Evolutionary conservation across 192 early-diverging fungal genomes (phyloP), one percentile per base, ranked within the genome.

Genomic region (Backusella psychrophila): DNA sequence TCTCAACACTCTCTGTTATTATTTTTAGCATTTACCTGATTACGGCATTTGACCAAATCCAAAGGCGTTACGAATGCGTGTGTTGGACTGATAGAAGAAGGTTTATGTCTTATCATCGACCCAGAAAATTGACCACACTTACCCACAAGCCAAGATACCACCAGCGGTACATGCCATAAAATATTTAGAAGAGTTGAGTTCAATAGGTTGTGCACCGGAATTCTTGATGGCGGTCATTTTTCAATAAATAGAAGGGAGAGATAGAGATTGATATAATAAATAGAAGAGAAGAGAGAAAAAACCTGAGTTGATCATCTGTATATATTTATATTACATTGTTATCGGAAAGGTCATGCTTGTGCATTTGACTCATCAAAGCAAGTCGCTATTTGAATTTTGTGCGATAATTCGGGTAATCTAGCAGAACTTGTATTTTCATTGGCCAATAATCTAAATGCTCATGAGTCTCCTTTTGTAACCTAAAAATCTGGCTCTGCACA

Each of bases 41-140:
- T 69, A 66, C 84, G 79, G 66, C 82, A 83, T 59, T 85, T 85
- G 35, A 85, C 84, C 19, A 85, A 72, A 66, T 85, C 84, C 42
- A 85, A 74, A 44, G 84, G 84, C 19, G 84, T 85, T 19, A 84
- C 83, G 7, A 79, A 33, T 31, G 78, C 23, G 67, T 81, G 83
- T 31, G 80, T 81, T 31, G 80, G 80, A 52, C 80, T 79, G 3
- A 52, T 38, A 52, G 26, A 35, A 17, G 9, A 53, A 1, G 21
- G 26, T 26, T 63, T 23, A 21, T 26, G 3, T 21, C 8, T 78
- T n/a, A 19, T 49, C 19, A n/a, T 49, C 6, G 17, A 35, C 15
- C 3, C 33, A 41, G 6, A 19, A n/a, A 5, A 33, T 33, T 33
- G 3, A 31, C 2, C 33, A 33, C 1, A 38, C 49, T 72, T 76